phyloP scores from a whole-genome alignment of 1,139 yeast species.

The Meyerozyma carpophila region DNA sequence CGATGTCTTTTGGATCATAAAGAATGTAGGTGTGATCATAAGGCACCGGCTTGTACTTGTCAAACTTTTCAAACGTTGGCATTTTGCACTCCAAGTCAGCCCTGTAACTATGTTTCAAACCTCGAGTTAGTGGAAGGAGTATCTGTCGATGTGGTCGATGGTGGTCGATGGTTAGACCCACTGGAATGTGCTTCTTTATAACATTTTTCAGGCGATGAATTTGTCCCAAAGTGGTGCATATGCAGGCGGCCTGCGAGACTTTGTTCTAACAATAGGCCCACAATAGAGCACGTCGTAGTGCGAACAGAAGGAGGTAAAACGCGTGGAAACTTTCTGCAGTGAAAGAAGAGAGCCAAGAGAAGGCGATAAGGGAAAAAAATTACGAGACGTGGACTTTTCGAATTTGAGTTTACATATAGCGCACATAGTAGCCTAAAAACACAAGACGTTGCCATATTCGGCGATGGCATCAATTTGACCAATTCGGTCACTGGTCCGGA shows the following conservation, averaged over 20 bases:
- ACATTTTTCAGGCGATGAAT: background rate
- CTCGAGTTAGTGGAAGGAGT: background rate
- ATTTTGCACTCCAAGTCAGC: background rate
- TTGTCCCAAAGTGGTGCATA: background rate
- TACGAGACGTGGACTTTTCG: too few species aligned
- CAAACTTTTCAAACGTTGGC: conserved; percentile 9
- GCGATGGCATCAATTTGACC: too few species aligned
- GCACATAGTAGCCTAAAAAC: too few species aligned
- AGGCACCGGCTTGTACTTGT: conserved; percentile 38
- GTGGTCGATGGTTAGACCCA: conserved; percentile 1
- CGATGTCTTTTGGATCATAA: conserved; percentile 61
- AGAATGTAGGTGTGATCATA: conserved; percentile 73
- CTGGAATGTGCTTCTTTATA: background rate
- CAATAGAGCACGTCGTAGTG: conserved; percentile 1
- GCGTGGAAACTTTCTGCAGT: background rate
- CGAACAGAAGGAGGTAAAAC: background rate
- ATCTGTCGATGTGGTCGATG: background rate
- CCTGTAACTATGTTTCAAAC: background rate
- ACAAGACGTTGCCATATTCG: too few species aligned
- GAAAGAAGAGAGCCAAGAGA: too few species aligned
- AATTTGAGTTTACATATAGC: too few species aligned
- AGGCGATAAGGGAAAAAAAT: too few species aligned
- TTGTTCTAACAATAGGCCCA: background rate
- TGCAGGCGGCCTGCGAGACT: background rate
- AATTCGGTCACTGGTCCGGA: too few species aligned